These are phyloP conservation scores for Carpinus viminea DNA, from an alignment of 306 rosid genomes.

Conservation along the genomic window DNA sequence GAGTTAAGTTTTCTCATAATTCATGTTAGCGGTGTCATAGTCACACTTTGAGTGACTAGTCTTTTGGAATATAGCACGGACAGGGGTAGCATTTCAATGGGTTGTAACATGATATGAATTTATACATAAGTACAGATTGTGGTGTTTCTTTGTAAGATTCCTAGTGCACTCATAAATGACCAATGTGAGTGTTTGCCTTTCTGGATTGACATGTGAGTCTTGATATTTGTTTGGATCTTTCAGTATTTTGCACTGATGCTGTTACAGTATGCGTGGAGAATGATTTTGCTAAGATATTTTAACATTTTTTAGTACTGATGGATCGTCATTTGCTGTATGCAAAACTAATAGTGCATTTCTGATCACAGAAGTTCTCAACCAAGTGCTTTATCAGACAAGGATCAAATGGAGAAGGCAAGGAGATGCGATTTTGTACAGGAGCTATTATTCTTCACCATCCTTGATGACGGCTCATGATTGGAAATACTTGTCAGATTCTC, in stretches of 20 bases:
- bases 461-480: conserved; percentile 52
- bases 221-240: neutral
- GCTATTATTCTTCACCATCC: conserved; percentile 51
- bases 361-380: conserved; percentile 46
- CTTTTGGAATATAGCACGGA: too few species aligned
- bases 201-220: neutral
- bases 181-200: neutral
- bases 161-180: neutral
- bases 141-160: neutral
- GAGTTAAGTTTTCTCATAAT: neutral
- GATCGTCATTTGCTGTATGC: neutral
- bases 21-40: neutral
- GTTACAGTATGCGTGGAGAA: neutral
- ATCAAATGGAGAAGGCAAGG: conserved; percentile 51
- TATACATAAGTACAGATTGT: neutral
- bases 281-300: neutral
- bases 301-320: neutral
- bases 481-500: conserved; percentile 25
- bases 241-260: neutral
- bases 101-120: neutral
- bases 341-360: conserved; percentile 12
- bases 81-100: too few species aligned
- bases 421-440: conserved; percentile 62
- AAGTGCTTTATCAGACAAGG: conserved; percentile 47
- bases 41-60: too few species aligned